A percentile compares a stretch with the other conserved stretches of the same genome.
Evolutionary conservation across 305 asterid species (phyloP).

Genomic region (Fraxinus sp.): DNA sequence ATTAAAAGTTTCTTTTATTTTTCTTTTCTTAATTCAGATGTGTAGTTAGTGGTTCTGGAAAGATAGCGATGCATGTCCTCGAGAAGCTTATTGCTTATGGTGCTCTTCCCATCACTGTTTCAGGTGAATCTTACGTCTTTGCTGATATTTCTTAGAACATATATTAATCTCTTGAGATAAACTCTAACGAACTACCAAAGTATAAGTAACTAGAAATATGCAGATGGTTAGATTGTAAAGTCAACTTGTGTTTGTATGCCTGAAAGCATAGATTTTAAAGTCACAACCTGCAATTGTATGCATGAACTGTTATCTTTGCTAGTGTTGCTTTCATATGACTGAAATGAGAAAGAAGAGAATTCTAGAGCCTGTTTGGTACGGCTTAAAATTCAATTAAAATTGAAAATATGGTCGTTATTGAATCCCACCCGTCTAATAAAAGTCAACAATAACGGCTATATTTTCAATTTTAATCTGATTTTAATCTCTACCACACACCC

Average conservation of each 20-base stretch:
- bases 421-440: no score
- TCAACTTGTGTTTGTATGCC: neutral
- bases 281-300: neutral
- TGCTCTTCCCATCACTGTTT: slow-evolving; percentile 88
- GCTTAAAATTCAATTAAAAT: no score
- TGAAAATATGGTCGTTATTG: no score
- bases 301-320: neutral
- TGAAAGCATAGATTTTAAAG: neutral
- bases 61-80: slow-evolving; percentile 93
- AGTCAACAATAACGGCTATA: no score
- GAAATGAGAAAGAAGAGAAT: neutral
- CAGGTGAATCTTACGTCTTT: slow-evolving; percentile 45
- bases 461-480: no score
- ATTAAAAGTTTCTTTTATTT: slow-evolving; percentile 6
- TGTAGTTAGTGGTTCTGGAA: slow-evolving; percentile 97
- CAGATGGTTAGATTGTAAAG: neutral
- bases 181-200: neutral
- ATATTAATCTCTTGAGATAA: neutral
- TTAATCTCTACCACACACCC: no score
- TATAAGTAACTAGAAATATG: neutral
- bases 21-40: slow-evolving; percentile 56
- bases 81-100: slow-evolving; percentile 95
- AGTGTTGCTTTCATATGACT: slow-evolving; percentile 2
- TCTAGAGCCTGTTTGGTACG: neutral
- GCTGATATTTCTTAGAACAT: neutral